A percentile compares a stretch with the other conserved stretches of the same genome.
These are phyloP conservation scores for Marsdenia floribunda DNA, from an alignment of 257 asterid genomes.

Conservation along the genomic window DNA sequence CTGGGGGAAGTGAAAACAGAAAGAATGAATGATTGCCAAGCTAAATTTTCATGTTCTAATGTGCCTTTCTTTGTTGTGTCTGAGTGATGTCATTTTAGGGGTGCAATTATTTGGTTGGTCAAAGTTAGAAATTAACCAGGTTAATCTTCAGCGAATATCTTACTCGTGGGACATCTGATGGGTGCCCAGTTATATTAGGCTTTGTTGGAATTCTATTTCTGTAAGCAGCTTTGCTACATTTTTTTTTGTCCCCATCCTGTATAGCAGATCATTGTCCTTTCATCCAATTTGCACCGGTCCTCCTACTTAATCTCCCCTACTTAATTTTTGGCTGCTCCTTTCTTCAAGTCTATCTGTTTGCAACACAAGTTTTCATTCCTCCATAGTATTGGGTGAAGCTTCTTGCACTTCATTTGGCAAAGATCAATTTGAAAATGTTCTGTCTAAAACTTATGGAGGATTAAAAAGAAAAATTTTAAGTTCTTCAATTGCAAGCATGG, in stretches of 20 bases:
- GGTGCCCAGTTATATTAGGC: too few relatives aligned
- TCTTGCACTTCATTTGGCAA: not conserved
- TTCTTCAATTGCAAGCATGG: not conserved
- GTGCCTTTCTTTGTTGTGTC: not conserved
- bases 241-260: too few relatives aligned
- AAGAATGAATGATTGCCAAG: not conserved
- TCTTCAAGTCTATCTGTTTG: not conserved
- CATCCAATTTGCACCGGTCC: too few relatives aligned
- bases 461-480: not conserved
- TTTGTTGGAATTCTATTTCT: too few relatives aligned
- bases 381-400: not conserved
- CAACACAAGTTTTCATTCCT: too few relatives aligned
- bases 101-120: not conserved
- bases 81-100: not conserved
- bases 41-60: not conserved
- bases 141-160: not conserved
- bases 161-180: too few relatives aligned
- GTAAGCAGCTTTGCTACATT: too few relatives aligned
- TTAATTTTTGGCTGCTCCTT: not conserved
- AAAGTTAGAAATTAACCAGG: not conserved
- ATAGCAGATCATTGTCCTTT: too few relatives aligned
- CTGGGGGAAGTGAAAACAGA: not conserved
- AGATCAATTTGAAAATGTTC: not conserved
- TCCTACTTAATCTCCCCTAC: too few relatives aligned
- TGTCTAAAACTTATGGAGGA: not conserved